Base-by-base conservation (phyloP, 2,329 filamentous ascomycete genomes). In the Huntiella savannae region DNA sequence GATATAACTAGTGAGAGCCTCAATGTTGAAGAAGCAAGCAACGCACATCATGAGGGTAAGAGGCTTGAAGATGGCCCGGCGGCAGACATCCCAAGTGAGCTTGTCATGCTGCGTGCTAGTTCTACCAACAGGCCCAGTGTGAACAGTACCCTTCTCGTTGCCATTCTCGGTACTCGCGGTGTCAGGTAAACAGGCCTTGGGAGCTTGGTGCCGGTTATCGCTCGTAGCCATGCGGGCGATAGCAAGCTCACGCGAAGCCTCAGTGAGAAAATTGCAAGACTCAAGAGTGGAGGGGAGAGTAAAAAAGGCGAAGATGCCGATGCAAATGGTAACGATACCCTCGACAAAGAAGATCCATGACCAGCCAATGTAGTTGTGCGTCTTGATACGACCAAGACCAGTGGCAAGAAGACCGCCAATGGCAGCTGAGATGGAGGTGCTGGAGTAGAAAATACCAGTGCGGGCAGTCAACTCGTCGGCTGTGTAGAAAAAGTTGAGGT, bases 361-460 rank as follows among this genome's bases (percentile, higher is more conserved):
- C 65, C 63, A 65, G 0, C 61, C 58, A 17, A 58, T 55, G 22
- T 66, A 55, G 11, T 59, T 59, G 10, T 55, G 50, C 2, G 59
- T 57, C 38, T 61, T 58, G 17, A 60, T 54, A 10, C 60, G 58
- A 8, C 65, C 60, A 59, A 69, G 63, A 3, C 60, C 60, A 50
- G 62, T 63, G 33, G 60, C 59, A 6, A 68, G 56, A 15, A 68
- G 62, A 5, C 60, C 65, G 7, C 73, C 75, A 53, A 79, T 78
- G 0, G 71, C 78, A 0, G 79, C 79, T 0, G 77, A 75, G 0
- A 83, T 61, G 0, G 79, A 77, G 1, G 78, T 78, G 0, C 77
- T 77, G 3, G 75, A 79, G 62, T 55, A 56, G 39, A 56, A 56
- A 1, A 56, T 47, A 3, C 54, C 54, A 4, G 54, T 51, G 1